phyloP scores from a whole-genome alignment of 2,329 filamentous ascomycete genomes.

The Onygenales sp. region DNA sequence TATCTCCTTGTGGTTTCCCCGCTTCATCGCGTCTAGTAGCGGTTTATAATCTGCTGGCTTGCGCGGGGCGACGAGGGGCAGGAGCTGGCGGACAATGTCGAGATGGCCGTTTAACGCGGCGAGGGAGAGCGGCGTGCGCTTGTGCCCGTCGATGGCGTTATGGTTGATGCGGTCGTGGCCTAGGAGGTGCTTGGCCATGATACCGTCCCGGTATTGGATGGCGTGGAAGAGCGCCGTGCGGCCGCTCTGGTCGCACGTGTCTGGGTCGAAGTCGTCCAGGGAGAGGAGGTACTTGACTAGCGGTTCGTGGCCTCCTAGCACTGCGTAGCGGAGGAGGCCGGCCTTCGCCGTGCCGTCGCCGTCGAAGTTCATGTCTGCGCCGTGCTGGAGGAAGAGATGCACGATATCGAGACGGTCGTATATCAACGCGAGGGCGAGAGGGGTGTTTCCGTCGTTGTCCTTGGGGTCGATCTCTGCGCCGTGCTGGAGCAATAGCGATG shows the following conservation, averaged over 20 bases:
- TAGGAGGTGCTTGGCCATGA: background rate
- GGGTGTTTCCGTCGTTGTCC: slow-evolving; percentile 3
- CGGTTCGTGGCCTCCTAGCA: no score
- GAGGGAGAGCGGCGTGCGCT: background rate
- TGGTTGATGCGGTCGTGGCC: background rate
- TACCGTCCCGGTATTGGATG: no score
- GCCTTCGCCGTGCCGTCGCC: background rate
- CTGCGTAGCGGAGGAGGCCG: no score
- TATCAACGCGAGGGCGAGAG: background rate
- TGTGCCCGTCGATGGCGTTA: background rate
- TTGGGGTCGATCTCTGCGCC: slow-evolving; percentile 4
- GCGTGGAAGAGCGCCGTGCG: background rate
- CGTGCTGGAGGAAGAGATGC: background rate
- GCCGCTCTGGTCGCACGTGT: background rate
- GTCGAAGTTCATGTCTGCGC: background rate
- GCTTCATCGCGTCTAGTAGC: background rate
- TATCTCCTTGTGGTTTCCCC: background rate
- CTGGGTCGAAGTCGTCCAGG: background rate
- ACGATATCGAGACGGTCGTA: background rate
- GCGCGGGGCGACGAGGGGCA: background rate
- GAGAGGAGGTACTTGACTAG: background rate
- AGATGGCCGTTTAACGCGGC: background rate
- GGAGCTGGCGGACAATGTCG: background rate
- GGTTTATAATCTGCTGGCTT: background rate
- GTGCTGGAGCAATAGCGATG: background rate